phyloP scores from a whole-genome alignment of 176 grass and related monocot genomes.

The Carex scoparia region DNA sequence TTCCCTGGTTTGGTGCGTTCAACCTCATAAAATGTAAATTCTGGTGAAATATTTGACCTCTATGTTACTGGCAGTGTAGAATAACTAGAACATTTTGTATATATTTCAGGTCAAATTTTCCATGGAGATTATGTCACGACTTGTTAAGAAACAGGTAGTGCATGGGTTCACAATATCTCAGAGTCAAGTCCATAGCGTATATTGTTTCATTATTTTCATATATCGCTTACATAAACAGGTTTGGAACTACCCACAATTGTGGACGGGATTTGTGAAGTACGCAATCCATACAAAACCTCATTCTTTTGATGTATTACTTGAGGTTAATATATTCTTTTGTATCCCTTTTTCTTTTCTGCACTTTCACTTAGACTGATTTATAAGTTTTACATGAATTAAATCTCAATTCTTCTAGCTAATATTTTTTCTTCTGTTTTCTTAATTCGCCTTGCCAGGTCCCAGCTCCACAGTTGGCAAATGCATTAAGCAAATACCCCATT shows the following conservation, averaged over 20 bases:
- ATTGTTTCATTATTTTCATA: not conserved
- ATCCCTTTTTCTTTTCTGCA: too few relatives aligned
- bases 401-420: too few relatives aligned
- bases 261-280: slow-evolving; percentile 92
- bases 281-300: slow-evolving; percentile 88
- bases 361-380: too few relatives aligned
- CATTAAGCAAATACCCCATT: too few relatives aligned
- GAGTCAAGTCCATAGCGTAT: not conserved
- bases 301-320: slow-evolving; percentile 4
- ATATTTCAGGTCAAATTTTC: slow-evolving; percentile 78
- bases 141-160: slow-evolving; percentile 82
- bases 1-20: slow-evolving; percentile 84
- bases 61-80: not conserved
- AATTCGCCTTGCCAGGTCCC: too few relatives aligned
- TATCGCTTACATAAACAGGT: slow-evolving; percentile 45
- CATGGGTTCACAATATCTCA: not conserved
- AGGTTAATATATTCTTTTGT: too few relatives aligned
- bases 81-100: not conserved
- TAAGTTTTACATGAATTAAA: too few relatives aligned
- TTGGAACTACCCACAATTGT: slow-evolving; percentile 98
- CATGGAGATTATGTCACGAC: slow-evolving; percentile 87
- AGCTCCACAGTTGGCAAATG: too few relatives aligned
- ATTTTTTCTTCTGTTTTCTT: too few relatives aligned
- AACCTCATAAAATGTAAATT: not conserved
- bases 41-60: not conserved